Conservation (phyloP, 768 basidiomycete genomes). For the Auricularia cornea region DNA sequence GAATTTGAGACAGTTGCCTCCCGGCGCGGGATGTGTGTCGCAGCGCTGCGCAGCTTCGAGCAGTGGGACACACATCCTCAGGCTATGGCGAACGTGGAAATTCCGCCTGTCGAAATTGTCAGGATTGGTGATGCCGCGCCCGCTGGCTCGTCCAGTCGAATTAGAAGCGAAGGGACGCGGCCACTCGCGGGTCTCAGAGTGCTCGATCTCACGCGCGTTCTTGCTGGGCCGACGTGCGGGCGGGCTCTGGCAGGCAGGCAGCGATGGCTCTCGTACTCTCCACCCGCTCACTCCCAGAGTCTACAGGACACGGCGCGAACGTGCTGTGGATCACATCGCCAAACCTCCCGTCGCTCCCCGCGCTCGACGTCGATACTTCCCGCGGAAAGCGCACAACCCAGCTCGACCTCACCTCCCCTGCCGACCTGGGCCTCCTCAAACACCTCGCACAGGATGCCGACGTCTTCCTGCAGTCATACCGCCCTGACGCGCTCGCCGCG, state of each 20-base stretch:
- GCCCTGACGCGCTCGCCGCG: conserved; percentile 39
- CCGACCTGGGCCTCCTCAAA: conserved; percentile 27
- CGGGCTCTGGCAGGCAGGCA: conserved; percentile 46
- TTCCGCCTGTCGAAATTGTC: conserved; percentile 34
- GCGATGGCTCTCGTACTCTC: background rate
- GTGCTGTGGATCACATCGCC: conserved; percentile 50
- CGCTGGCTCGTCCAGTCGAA: conserved; percentile 1
- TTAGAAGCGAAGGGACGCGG: background rate
- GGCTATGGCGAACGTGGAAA: conserved; percentile 30
- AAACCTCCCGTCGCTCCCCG: conserved; percentile 41
- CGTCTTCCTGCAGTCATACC: conserved; percentile 56
- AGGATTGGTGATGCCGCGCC: conserved; percentile 41
- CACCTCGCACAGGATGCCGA: conserved; percentile 36
- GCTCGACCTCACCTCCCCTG: conserved; percentile 36
- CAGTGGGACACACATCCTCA: conserved; percentile 47
- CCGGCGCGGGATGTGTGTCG: conserved; percentile 37
- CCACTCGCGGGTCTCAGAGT: conserved; percentile 46
- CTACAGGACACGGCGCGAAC: conserved; percentile 47
- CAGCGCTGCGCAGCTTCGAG: conserved; percentile 39
- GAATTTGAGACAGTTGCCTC: conserved; percentile 44
- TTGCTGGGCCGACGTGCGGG: conserved; percentile 51
- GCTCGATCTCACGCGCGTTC: conserved; percentile 50
- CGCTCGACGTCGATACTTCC: conserved; percentile 49
- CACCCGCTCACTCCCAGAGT: background rate
- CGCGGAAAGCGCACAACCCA: conserved; percentile 57